Evolutionary conservation across 768 basidiomycete species (phyloP).

Genomic region (Serendipita sp.): DNA sequence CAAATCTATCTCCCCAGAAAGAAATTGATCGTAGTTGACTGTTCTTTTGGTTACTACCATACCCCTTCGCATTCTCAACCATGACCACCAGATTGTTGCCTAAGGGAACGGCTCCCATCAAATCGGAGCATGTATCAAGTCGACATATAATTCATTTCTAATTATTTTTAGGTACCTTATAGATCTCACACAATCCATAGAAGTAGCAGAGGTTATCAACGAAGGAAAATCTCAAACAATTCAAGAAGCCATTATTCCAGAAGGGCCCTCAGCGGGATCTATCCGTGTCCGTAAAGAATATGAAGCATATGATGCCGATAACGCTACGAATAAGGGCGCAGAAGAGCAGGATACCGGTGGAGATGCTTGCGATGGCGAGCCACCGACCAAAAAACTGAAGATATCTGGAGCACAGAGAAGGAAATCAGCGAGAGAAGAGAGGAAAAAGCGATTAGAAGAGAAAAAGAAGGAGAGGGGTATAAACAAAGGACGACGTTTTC

Average conservation of each 20-base stretch:
- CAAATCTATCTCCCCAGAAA: too few species aligned
- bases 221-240: too few species aligned
- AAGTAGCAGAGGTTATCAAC: conserved; percentile 9
- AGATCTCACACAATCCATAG: conserved; percentile 26
- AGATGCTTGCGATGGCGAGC: conserved; percentile 13
- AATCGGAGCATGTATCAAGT: conserved; percentile 27
- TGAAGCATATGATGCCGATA: conserved; percentile 32
- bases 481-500: conserved; percentile 71
- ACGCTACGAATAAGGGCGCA: conserved; percentile 43
- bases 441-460: conserved; percentile 17
- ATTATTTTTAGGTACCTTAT: background rate
- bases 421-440: conserved; percentile 33
- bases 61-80: background rate
- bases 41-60: too few species aligned
- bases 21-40: too few species aligned
- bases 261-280: background rate
- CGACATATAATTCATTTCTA: background rate
- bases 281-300: conserved; percentile 6
- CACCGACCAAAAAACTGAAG: conserved; percentile 15
- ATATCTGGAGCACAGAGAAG: conserved; percentile 24
- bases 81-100: conserved; percentile 12
- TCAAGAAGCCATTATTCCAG: background rate
- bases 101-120: conserved; percentile 37
- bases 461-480: conserved; percentile 61
- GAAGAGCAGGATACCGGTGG: conserved; percentile 17